Percentiles rank a stretch among this genome's conserved stretches.
Evolutionary conservation across 164 flowering plant species (phyloP).

Genomic region (Magnolia officinalis): DNA sequence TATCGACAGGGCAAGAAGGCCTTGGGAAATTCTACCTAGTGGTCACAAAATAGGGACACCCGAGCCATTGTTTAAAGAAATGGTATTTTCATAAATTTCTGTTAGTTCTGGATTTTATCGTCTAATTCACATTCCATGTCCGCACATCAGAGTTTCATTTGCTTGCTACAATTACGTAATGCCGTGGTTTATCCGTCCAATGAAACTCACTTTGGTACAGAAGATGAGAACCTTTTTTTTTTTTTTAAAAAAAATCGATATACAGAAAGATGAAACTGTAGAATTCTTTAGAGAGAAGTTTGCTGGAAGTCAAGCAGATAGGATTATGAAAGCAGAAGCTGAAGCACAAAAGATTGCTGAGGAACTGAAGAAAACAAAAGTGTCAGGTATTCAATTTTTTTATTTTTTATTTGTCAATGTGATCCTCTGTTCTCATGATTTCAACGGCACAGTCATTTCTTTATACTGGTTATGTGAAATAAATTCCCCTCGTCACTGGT

Average conservation of each 20-base stretch:
- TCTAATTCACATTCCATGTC: background rate
- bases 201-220: slow-evolving; percentile 31
- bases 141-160: background rate
- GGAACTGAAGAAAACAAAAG: slow-evolving; percentile 55
- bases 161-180: background rate
- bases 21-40: slow-evolving; percentile 68
- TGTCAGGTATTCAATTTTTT: slow-evolving; percentile 48
- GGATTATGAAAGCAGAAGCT: slow-evolving; percentile 64
- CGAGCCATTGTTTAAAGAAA: slow-evolving; percentile 64
- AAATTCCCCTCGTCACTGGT: background rate
- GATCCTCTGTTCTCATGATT: background rate
- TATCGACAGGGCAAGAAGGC: slow-evolving; percentile 47
- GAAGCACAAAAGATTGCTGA: slow-evolving; percentile 52
- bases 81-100: slow-evolving; percentile 32
- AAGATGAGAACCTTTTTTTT: slow-evolving; percentile 6
- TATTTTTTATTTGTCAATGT: background rate
- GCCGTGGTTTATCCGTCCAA: background rate
- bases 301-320: slow-evolving; percentile 94
- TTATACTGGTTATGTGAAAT: background rate
- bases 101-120: background rate
- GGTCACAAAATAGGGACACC: slow-evolving; percentile 77
- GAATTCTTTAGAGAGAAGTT: slow-evolving; percentile 48
- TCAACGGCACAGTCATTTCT: background rate
- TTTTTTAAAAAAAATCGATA: too few relatives aligned
- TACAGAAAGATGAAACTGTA: slow-evolving; percentile 76